Conservation (phyloP, 2,329 filamentous ascomycete genomes). For the Fusarium illudens region DNA sequence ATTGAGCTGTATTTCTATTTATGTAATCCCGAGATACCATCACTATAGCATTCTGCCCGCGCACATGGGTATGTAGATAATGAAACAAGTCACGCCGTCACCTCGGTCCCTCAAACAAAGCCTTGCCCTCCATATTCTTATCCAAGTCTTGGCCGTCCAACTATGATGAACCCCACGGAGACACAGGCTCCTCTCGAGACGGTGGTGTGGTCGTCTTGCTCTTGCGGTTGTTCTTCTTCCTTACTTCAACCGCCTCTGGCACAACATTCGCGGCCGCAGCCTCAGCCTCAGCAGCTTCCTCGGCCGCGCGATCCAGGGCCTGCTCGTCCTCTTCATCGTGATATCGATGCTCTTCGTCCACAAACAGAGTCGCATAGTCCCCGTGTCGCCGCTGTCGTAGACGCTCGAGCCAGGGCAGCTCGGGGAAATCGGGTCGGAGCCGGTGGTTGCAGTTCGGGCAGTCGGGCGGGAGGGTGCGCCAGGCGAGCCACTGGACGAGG, state of each 20-base stretch:
- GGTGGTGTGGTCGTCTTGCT: slow-evolving; percentile 34
- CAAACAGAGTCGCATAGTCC: slow-evolving; percentile 34
- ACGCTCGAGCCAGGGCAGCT: slow-evolving; percentile 47
- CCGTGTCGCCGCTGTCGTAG: slow-evolving; percentile 27
- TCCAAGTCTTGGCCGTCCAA: background rate
- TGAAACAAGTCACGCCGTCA: background rate
- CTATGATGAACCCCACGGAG: slow-evolving; percentile 29
- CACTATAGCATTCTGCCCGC: slow-evolving; percentile 15
- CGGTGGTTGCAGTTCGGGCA: slow-evolving; percentile 53
- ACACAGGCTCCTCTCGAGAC: slow-evolving; percentile 28
- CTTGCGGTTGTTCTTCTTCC: slow-evolving; percentile 37
- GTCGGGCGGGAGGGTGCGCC: slow-evolving; percentile 50
- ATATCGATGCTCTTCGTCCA: slow-evolving; percentile 40
- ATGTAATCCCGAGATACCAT: slow-evolving; percentile 36
- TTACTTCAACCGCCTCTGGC: slow-evolving; percentile 37
- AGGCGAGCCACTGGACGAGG: slow-evolving; percentile 51
- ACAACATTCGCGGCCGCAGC: background rate
- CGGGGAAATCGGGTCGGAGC: slow-evolving; percentile 50
- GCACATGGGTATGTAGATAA: slow-evolving; percentile 12
- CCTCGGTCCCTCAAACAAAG: background rate
- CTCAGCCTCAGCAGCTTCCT: slow-evolving; percentile 12
- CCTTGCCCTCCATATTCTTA: no score
- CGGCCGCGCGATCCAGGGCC: background rate
- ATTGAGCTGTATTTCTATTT: slow-evolving; percentile 23
- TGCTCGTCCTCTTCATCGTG: slow-evolving; percentile 40